Evolutionary conservation across 371 early-diverging fungal species (phyloP).

Genomic region (Mucor plumbeus): DNA sequence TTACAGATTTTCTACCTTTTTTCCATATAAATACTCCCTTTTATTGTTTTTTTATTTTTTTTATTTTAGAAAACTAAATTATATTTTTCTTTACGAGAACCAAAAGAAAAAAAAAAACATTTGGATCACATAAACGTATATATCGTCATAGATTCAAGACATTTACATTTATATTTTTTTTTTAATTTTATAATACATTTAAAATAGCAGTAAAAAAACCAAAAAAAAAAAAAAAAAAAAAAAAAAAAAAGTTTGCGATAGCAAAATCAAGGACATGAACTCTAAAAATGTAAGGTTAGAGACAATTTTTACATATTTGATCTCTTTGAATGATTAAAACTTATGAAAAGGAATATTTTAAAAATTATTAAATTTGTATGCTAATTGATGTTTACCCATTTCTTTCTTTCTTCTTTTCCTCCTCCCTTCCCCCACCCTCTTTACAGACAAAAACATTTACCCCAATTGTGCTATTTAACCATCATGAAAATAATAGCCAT

Average conservation of each 20-base stretch:
- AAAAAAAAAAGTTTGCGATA: too few species aligned
- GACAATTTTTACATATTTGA: neutral
- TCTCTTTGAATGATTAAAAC: neutral
- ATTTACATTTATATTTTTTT: neutral
- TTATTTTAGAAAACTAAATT: neutral
- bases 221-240: too few species aligned
- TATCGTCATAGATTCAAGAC: neutral
- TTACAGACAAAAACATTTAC: conserved; percentile 4
- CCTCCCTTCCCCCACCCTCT: neutral
- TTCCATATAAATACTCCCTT: neutral
- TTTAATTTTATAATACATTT: too few species aligned
- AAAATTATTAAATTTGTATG: neutral
- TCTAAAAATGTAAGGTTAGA: conserved; percentile 9
- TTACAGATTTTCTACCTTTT: neutral
- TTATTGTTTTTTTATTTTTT: neutral
- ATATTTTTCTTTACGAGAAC: neutral
- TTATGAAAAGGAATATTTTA: neutral
- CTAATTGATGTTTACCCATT: neutral
- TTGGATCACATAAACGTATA: neutral
- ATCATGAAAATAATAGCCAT: neutral
- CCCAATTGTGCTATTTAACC: conserved; percentile 12
- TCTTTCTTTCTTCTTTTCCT: neutral
- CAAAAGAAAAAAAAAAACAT: neutral
- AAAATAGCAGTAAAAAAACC: too few species aligned
- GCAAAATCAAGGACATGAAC: neutral